Conservation (phyloP, 2,329 filamentous ascomycete genomes). For the Phaeosphaeriaceae sp. region DNA sequence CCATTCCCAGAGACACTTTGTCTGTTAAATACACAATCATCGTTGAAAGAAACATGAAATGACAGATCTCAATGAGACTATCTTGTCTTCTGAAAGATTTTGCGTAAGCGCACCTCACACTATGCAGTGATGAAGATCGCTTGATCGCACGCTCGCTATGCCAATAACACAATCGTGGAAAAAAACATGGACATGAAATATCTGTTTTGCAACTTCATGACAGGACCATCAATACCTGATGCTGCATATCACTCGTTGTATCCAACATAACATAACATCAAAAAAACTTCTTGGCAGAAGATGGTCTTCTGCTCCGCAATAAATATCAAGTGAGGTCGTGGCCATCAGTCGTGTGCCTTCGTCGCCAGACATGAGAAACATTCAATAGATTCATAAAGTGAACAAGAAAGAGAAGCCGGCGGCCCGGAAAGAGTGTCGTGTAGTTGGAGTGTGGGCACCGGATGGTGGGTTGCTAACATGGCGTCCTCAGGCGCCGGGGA, state of each 20-base stretch:
- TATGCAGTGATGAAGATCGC: slow-evolving; percentile 12
- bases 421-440: slow-evolving; percentile 34
- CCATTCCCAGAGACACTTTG: slow-evolving; percentile 5
- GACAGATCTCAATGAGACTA: background rate
- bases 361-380: slow-evolving; percentile 31
- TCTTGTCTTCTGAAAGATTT: background rate
- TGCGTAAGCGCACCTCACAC: slow-evolving; percentile 2
- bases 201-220: slow-evolving; percentile 9
- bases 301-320: slow-evolving; percentile 14
- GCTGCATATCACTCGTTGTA: slow-evolving; percentile 7
- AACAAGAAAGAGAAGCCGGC: slow-evolving; percentile 29
- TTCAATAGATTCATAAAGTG: slow-evolving; percentile 25
- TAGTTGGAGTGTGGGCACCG: slow-evolving; percentile 36
- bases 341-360: slow-evolving; percentile 34
- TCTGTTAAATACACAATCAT: slow-evolving; percentile 25
- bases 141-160: slow-evolving; percentile 44
- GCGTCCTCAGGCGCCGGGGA: slow-evolving; percentile 46
- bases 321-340: slow-evolving; percentile 22
- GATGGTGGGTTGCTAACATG: slow-evolving; percentile 38
- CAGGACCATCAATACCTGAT: slow-evolving; percentile 10
- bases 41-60: slow-evolving; percentile 6
- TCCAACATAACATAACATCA: slow-evolving; percentile 15
- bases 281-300: slow-evolving; percentile 1
- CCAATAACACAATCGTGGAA: slow-evolving; percentile 46
- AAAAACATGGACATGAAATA: slow-evolving; percentile 6